These are phyloP conservation scores for Penicillium sp. DNA, from an alignment of 2,329 filamentous ascomycete genomes.

Conservation along the genomic window DNA sequence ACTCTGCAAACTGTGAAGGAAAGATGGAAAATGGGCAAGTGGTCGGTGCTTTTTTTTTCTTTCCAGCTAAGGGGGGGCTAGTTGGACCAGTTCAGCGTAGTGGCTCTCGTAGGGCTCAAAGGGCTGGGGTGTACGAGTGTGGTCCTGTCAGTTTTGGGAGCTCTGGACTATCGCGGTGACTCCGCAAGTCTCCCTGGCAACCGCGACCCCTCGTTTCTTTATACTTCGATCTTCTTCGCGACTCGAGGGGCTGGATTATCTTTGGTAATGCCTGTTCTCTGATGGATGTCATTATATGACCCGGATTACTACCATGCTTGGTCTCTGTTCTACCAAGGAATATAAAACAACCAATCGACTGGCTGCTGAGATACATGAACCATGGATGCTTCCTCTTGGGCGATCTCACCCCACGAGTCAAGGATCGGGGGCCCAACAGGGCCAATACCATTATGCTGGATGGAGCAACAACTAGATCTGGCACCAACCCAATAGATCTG, in stretches of 20 bases:
- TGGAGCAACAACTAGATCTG: background rate
- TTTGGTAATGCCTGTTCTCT: background rate
- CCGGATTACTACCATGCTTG: background rate
- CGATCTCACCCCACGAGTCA: slow-evolving; percentile 6
- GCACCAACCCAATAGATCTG: background rate
- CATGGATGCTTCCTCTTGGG: slow-evolving; percentile 10
- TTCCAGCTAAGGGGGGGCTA: background rate
- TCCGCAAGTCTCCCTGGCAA: slow-evolving; percentile 4
- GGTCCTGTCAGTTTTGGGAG: no score
- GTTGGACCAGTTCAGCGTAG: background rate
- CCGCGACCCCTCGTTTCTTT: background rate
- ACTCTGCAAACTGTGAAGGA: background rate
- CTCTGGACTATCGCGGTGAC: background rate
- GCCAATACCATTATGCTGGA: background rate
- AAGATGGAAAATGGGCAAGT: background rate
- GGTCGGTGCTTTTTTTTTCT: background rate
- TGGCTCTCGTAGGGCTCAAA: background rate
- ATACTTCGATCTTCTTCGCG: background rate
- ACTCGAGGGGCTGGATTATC: background rate
- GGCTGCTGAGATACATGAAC: background rate
- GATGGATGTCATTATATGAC: background rate
- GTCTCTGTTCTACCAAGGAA: background rate
- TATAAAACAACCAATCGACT: background rate
- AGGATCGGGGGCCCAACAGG: background rate
- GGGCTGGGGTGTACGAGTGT: background rate